Base-by-base conservation (phyloP, 2,329 filamentous ascomycete species). In the Pochonia chlamydosporia region DNA sequence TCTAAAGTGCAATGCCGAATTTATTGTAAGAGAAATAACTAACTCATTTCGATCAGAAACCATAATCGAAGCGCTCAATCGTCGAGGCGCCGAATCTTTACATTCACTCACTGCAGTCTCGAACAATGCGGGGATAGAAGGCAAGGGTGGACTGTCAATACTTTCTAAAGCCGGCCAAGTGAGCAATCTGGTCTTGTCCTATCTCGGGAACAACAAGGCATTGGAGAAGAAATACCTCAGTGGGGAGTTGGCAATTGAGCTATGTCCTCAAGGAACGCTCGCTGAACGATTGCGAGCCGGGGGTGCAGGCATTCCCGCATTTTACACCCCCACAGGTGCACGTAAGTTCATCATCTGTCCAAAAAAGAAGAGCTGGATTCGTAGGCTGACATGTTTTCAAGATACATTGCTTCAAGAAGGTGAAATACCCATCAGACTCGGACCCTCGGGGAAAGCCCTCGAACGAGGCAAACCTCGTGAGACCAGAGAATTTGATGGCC, bases 221-320 rank as follows among this genome's bases (percentile, higher is more conserved):
- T 72, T 91, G 39, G 87, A 91, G 68, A 77, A 79, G 56, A 84
- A 85, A 64, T 91, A 91, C 56, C 64, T 91, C 30, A 81, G 76
- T 1, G 87, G 87, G n/a, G 71, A 87, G 56, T 79, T 90, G 56
- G 82, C 83, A 6, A 76, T 91, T 52, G 85, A 91, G 65, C 71
- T 91, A 36, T 89, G 84, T 47, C 87, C 87, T 0, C 87, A 91
- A 57, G 87, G 87, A 4, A 87, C 84, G 0, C 72, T 89, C 44
- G 85, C 84, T 0, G 85, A 89, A 69, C 75, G 85, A 54, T 78
- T 88, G 56, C 74, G 85, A 36, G 85, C 85, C 6, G 87, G 81
- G 1, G 87, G 86, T 4, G 84, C 84, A 21, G 87, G 87, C 8
- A 89, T 91, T 43, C 86, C 87, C 1, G 87, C 87, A 0, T 91